phyloP scores from a whole-genome alignment of 2,329 filamentous ascomycete species.

The Neonectria neomacrospora region DNA sequence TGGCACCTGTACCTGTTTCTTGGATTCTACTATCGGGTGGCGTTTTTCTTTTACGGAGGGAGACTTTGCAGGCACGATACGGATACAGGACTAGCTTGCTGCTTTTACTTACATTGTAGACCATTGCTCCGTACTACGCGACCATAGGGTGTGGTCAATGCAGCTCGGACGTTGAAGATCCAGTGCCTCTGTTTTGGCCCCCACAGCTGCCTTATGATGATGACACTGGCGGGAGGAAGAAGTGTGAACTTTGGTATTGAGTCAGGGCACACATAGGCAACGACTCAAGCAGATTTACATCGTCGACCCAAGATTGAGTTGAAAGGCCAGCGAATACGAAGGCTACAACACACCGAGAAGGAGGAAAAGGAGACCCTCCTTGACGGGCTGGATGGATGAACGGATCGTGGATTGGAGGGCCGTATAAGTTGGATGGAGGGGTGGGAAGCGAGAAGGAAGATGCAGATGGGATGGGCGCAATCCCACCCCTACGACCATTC shows the following conservation, averaged over 20 bases:
- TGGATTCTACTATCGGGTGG: constrained; percentile 1
- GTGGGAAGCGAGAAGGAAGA: neutral
- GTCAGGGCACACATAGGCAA: neutral
- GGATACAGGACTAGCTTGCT: neutral
- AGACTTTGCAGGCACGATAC: neutral
- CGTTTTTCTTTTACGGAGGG: neutral
- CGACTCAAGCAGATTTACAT: neutral
- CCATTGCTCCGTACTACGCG: neutral
- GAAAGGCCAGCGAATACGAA: constrained; percentile 5
- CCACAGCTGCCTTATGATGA: constrained; percentile 3
- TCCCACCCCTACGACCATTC: constrained; percentile 6
- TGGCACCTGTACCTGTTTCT: constrained; percentile 10
- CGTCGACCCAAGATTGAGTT: neutral
- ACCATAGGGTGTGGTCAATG: constrained; percentile 44
- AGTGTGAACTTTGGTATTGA: constrained; percentile 1
- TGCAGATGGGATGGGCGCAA: neutral
- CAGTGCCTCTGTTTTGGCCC: constrained; percentile 13
- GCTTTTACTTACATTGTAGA: neutral
- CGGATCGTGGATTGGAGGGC: constrained; percentile 15
- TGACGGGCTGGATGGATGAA: constrained; percentile 5
- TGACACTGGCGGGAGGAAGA: neutral
- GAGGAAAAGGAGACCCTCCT: neutral
- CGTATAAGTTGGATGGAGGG: neutral
- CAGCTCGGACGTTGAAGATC: constrained; percentile 23
- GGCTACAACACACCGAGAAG: constrained; percentile 3